Conservation (phyloP, 192 early-diverging fungal species). For the Entomortierella beljakovae region DNA sequence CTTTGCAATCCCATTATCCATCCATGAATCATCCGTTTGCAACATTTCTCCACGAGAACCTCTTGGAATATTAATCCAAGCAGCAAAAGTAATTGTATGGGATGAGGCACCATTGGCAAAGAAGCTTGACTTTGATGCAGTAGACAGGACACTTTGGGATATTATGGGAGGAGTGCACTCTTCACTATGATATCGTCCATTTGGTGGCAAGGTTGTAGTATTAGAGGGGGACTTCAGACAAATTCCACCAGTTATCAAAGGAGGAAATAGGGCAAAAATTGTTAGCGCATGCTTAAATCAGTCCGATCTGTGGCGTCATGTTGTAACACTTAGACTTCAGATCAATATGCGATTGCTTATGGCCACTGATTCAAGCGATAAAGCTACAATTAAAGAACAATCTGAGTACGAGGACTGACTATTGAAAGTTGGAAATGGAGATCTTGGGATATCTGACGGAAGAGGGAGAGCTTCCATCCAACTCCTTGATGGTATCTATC, state of each 20-base stretch:
- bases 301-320: slow-evolving; percentile 17
- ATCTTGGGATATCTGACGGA: too few relatives aligned
- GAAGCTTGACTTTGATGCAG: slow-evolving; percentile 25
- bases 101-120: slow-evolving; percentile 51
- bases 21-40: slow-evolving; percentile 10
- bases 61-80: neutral
- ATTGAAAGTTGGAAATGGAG: too few relatives aligned
- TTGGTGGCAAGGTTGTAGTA: slow-evolving; percentile 28
- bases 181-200: neutral
- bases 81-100: slow-evolving; percentile 42
- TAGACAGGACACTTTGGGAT: slow-evolving; percentile 18
- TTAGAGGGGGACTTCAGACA: slow-evolving; percentile 50
- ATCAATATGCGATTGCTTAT: too few relatives aligned
- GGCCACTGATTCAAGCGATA: too few relatives aligned
- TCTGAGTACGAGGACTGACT: too few relatives aligned
- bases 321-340: slow-evolving; percentile 19
- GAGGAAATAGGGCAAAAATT: slow-evolving; percentile 1
- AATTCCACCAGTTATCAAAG: slow-evolving; percentile 26
- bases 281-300: neutral
- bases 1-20: slow-evolving; percentile 44
- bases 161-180: slow-evolving; percentile 1
- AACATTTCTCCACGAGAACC: slow-evolving; percentile 1
- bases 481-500: too few relatives aligned
- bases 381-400: too few relatives aligned
- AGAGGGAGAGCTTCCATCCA: too few relatives aligned